Conservation (phyloP, 495 filamentous ascomycete genomes). For the Delitschia confertaspora region DNA sequence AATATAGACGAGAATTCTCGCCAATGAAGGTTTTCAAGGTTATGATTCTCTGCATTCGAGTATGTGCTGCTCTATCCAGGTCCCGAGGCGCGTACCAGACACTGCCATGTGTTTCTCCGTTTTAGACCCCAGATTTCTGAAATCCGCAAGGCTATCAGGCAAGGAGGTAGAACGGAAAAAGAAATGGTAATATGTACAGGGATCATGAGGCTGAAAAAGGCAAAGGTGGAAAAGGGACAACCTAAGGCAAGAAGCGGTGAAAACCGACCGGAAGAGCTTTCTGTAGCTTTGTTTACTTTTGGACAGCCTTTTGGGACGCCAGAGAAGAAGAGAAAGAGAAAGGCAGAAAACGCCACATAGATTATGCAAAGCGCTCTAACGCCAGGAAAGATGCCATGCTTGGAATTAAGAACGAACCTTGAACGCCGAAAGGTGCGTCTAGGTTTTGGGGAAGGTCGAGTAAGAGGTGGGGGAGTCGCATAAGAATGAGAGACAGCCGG, state of each 20-base stretch:
- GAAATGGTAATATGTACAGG: conserved; percentile 2
- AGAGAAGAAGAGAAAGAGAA: conserved; percentile 4
- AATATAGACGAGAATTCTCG: too few relatives aligned
- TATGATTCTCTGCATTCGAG: too few relatives aligned
- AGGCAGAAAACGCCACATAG: conserved; percentile 20
- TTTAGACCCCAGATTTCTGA: too few relatives aligned
- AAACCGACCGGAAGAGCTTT: conserved; percentile 15
- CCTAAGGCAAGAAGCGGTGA: conserved; percentile 2
- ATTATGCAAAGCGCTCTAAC: too few relatives aligned
- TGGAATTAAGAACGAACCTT: too few relatives aligned
- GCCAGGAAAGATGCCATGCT: too few relatives aligned
- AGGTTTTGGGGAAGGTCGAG: background rate
- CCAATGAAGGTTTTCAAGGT: too few relatives aligned
- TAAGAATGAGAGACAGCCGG: conserved; percentile 2
- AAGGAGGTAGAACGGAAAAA: too few relatives aligned
- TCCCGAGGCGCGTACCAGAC: too few relatives aligned
- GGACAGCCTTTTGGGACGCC: conserved; percentile 20
- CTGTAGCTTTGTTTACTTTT: conserved; percentile 15
- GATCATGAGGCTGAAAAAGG: background rate
- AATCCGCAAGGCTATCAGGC: too few relatives aligned
- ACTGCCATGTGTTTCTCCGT: too few relatives aligned
- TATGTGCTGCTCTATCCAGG: too few relatives aligned
- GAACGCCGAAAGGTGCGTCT: conserved; percentile 18
- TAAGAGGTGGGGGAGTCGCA: conserved; percentile 3
- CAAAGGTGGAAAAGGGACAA: conserved; percentile 2